Evolutionary conservation across 1,139 yeast genomes (phyloP).

Genomic region (Nakaseomyces sp.): DNA sequence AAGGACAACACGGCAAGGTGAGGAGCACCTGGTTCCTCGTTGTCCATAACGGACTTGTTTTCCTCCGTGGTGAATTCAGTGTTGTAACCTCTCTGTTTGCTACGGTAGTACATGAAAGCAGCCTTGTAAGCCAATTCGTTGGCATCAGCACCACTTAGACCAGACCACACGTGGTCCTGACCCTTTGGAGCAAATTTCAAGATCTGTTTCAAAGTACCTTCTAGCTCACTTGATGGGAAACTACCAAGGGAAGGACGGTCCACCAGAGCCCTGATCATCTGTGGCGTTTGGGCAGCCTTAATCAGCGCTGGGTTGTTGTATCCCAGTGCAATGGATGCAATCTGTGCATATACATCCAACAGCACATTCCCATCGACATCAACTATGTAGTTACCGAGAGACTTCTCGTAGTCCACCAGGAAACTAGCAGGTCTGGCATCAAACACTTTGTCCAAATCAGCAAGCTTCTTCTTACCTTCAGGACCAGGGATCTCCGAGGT

Average conservation of each 20-base stretch:
- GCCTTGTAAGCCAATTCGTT: constrained; percentile 73
- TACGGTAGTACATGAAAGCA: constrained; percentile 65
- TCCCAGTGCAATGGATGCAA: constrained; percentile 66
- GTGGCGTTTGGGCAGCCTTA: constrained; percentile 52
- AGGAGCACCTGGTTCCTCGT: constrained; percentile 59
- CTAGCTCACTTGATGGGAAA: constrained; percentile 53
- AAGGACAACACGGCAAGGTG: constrained; percentile 60
- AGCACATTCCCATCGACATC: constrained; percentile 62
- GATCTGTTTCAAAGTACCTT: constrained; percentile 44
- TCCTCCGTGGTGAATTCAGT: constrained; percentile 49
- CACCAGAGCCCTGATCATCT: constrained; percentile 58
- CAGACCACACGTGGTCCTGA: constrained; percentile 56
- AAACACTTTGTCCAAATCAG: constrained; percentile 46
- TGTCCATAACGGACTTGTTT: constrained; percentile 53
- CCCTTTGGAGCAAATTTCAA: constrained; percentile 67
- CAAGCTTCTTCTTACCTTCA: constrained; percentile 39
- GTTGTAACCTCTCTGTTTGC: constrained; percentile 45
- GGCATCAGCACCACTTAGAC: constrained; percentile 66
- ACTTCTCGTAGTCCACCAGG: constrained; percentile 55
- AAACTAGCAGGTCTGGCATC: constrained; percentile 66
- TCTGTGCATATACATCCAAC: constrained; percentile 63
- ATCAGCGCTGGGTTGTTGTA: constrained; percentile 66
- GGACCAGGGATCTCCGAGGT: constrained; percentile 56
- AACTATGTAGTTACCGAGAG: constrained; percentile 60
- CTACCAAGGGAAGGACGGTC: constrained; percentile 72